phyloP scores from a whole-genome alignment of 2,329 filamentous ascomycete species.

The Sclerotinia subarctica region DNA sequence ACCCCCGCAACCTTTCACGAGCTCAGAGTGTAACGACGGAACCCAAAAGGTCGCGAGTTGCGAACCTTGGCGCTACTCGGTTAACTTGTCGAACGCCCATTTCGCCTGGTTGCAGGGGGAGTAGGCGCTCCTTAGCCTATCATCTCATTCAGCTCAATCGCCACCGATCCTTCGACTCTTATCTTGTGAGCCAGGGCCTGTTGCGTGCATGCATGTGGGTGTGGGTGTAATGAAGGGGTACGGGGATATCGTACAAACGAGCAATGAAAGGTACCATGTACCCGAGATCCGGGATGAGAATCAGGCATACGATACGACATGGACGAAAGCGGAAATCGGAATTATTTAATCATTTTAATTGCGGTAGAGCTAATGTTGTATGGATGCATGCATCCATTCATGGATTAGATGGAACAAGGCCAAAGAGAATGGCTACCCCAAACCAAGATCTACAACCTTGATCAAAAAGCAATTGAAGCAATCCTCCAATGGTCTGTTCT shows the following conservation, averaged over 20 bases:
- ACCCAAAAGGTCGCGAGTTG: neutral
- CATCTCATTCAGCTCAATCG: slow-evolving; percentile 6
- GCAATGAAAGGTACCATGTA: neutral
- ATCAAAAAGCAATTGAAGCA: neutral
- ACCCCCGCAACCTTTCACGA: neutral
- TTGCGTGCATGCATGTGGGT: too few species aligned
- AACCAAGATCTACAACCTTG: neutral
- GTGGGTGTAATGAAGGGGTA: neutral
- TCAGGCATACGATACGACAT: neutral
- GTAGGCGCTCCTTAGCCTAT: slow-evolving; percentile 15
- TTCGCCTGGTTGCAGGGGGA: neutral
- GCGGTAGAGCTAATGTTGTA: neutral
- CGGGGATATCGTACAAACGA: neutral
- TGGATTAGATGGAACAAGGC: neutral
- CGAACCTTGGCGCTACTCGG: neutral
- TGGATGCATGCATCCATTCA: neutral
- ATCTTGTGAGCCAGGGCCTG: neutral
- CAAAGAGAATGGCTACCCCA: neutral
- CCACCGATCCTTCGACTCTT: slow-evolving; percentile 9
- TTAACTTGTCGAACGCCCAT: neutral
- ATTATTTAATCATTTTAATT: neutral
- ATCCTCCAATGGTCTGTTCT: neutral
- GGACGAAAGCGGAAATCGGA: neutral
- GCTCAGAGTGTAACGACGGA: neutral
- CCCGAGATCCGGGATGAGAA: slow-evolving; percentile 4